Conservation (phyloP, 345 rosid genomes). For the Citrus medica region DNA sequence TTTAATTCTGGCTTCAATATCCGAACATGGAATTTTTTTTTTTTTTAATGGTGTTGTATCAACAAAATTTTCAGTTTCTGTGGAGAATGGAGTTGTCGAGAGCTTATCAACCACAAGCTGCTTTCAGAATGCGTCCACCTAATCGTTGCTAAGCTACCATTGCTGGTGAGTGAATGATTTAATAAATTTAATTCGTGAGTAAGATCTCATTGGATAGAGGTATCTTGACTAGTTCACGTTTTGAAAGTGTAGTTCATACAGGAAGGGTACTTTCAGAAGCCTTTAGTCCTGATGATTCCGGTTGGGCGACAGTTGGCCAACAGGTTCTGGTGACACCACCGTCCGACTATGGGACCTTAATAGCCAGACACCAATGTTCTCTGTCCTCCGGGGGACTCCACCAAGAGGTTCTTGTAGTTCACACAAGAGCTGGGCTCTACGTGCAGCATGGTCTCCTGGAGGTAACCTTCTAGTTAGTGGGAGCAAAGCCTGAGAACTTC, state of each 20-base stretch:
- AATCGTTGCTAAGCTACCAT: slow-evolving; percentile 85
- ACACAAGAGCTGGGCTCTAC: slow-evolving; percentile 84
- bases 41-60: neutral
- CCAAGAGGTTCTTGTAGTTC: no score
- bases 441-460: slow-evolving; percentile 90
- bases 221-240: neutral
- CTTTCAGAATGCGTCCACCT: slow-evolving; percentile 82
- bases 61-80: slow-evolving; percentile 57
- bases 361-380: slow-evolving; percentile 71
- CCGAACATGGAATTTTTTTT: neutral
- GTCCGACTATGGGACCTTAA: slow-evolving; percentile 91
- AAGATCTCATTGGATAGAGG: neutral
- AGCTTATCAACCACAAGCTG: slow-evolving; percentile 92
- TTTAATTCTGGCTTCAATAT: neutral
- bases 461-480: slow-evolving; percentile 91
- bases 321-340: slow-evolving; percentile 95
- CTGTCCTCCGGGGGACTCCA: no score
- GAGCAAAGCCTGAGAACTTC: slow-evolving; percentile 79
- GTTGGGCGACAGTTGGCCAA: slow-evolving; percentile 75
- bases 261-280: slow-evolving; percentile 92
- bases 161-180: slow-evolving; percentile 49
- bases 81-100: slow-evolving; percentile 83
- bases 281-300: slow-evolving; percentile 59
- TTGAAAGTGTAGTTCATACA: slow-evolving; percentile 49
- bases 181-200: neutral